Evolutionary conservation across 2,329 filamentous ascomycete genomes (phyloP), one percentile per base, ranked within the genome.

Genomic region (Tolypocladium tropicale): DNA sequence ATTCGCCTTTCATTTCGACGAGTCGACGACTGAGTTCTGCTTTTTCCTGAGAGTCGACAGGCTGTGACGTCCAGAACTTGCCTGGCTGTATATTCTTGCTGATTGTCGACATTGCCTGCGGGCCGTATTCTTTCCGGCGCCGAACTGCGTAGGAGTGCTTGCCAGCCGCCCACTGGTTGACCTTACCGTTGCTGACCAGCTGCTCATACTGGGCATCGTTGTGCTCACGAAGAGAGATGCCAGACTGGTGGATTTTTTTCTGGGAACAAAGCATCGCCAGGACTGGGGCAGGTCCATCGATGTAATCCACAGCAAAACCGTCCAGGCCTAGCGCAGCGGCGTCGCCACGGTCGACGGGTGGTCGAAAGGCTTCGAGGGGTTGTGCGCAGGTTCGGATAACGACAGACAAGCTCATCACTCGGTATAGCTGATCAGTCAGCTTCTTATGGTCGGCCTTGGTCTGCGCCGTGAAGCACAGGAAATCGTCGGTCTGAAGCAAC

Each of bases 241-340:
- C 90, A 6, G 86, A 85, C 30, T 76, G 74, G 63, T 95, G 84
- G 7, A 96, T 70, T 54, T 75, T 79, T 57, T 80, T 82, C 62
- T 89, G 86, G 14, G 84, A 80, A 69, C 91, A 96, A 25, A 99
- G 80, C 88, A 95, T 94, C 7, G 90, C 87, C 36, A 97, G 74
- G 1, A 99, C 89, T 2, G 89, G 81, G 1, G 86, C 84, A 0
- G 95, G 95, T 0, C 93, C 94, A 36, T 85, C 79, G 6, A 99
- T 67, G 57, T 81, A 89, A 65, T 97, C 88, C 30, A 89, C 77
- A 0, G 90, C 85, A 74, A 88, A 96, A 2, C 86, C 85, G 60
- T 95, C 87, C 53, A 99, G 81, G 0, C 90, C 90, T 70, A 83
- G 57, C 43, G 64, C 57, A 54, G 65, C 65, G 56, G 90, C 70